These are phyloP conservation scores for Podospora fimiseda DNA, from an alignment of 495 filamentous ascomycete species.

Conservation along the genomic window DNA sequence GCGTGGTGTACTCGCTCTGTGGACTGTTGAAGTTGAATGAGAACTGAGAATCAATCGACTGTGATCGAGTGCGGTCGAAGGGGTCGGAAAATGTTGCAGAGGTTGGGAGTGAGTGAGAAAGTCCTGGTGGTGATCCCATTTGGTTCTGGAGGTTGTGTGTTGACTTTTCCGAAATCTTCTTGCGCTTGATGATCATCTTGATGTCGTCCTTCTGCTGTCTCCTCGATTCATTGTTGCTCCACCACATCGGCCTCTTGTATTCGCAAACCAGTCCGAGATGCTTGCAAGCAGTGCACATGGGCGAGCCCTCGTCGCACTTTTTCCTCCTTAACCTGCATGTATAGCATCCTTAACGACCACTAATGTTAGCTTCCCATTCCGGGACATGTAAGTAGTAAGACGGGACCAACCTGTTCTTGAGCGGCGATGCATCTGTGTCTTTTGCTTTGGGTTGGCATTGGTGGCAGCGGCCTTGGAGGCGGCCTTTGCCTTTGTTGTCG, in stretches of 20 bases:
- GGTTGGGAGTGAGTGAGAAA: conserved; percentile 75
- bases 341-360: conserved; percentile 69
- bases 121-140: conserved; percentile 63
- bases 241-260: conserved; percentile 96
- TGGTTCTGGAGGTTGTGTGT: conserved; percentile 49
- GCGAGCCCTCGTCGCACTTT: conserved; percentile 94
- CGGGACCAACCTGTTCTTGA: conserved; percentile 77
- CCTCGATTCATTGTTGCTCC: conserved; percentile 83
- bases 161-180: conserved; percentile 84
- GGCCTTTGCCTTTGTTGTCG: conserved; percentile 48
- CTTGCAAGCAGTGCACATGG: conserved; percentile 80
- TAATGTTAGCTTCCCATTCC: conserved; percentile 23
- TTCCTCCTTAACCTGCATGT: conserved; percentile 92
- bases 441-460: conserved; percentile 53
- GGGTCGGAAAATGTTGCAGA: conserved; percentile 72
- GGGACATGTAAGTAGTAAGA: not conserved
- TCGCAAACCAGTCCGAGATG: conserved; percentile 83
- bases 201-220: conserved; percentile 85
- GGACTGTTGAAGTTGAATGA: conserved; percentile 66
- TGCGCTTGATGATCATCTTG: conserved; percentile 95
- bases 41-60: conserved; percentile 74
- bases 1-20: conserved; percentile 51
- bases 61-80: conserved; percentile 62
- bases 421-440: conserved; percentile 80
- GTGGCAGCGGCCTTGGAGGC: conserved; percentile 44